These are phyloP conservation scores for Talaromyces atroroseus DNA, from an alignment of 2,329 filamentous ascomycete genomes.

Conservation along the genomic window DNA sequence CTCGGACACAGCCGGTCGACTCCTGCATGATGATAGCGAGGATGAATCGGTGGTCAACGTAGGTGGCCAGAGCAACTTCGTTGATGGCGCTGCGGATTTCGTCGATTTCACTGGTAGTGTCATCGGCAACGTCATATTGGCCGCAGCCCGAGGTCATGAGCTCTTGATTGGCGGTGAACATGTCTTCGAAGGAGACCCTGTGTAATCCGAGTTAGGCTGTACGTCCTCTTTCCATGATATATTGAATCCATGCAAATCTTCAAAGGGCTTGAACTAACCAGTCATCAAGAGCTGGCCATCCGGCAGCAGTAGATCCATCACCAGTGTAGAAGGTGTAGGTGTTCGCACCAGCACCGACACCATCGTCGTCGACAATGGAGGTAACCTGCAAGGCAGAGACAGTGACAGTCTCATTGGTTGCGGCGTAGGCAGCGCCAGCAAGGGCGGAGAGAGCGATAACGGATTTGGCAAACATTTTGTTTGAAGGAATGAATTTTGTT, in stretches of 20 bases:
- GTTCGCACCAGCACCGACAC: slow-evolving; percentile 10
- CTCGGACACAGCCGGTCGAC: slow-evolving; percentile 23
- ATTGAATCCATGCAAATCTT: too few species aligned
- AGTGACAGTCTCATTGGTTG: slow-evolving; percentile 13
- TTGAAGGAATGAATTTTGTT: not conserved
- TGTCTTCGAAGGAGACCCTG: slow-evolving; percentile 16
- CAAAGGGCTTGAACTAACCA: slow-evolving; percentile 13
- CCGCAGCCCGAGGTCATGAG: slow-evolving; percentile 8
- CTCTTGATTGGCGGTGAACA: slow-evolving; percentile 13
- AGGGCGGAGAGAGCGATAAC: slow-evolving; percentile 4
- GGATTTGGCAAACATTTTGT: slow-evolving; percentile 8
- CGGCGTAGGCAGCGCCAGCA: slow-evolving; percentile 9
- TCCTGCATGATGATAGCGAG: slow-evolving; percentile 32
- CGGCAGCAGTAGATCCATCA: slow-evolving; percentile 16
- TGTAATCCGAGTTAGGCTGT: not conserved
- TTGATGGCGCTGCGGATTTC: slow-evolving; percentile 27
- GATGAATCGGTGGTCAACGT: slow-evolving; percentile 29
- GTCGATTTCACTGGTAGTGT: slow-evolving; percentile 20
- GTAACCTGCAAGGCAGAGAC: slow-evolving; percentile 3
- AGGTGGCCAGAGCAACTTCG: slow-evolving; percentile 21
- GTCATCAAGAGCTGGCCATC: slow-evolving; percentile 18
- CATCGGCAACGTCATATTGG: slow-evolving; percentile 3
- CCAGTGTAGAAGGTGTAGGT: slow-evolving; percentile 16
- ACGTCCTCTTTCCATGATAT: too few species aligned
- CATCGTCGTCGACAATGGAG: slow-evolving; percentile 11